These are phyloP conservation scores for Candida ficus DNA, from an alignment of 805 yeast genomes.

Conservation along the genomic window DNA sequence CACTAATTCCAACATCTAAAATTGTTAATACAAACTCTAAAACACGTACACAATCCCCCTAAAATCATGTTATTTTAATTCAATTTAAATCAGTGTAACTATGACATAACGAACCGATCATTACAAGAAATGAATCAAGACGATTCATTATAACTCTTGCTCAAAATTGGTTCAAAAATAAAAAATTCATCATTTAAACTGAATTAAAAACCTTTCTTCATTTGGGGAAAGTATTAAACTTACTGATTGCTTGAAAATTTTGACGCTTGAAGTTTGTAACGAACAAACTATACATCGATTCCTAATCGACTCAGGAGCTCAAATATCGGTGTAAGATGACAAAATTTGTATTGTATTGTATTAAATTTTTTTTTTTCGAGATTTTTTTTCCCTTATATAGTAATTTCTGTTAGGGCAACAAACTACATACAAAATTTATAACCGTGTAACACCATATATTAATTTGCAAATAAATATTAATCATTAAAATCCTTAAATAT, in stretches of 20 bases:
- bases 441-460: background rate
- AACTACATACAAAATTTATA: background rate
- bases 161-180: conserved; percentile 28
- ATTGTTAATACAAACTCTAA: too few species aligned
- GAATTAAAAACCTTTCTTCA: too few species aligned
- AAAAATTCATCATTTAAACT: conserved; percentile 20
- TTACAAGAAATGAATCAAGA: conserved; percentile 44
- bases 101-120: conserved; percentile 67
- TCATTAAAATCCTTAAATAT: conserved; percentile 17
- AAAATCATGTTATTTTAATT: too few species aligned
- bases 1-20: too few species aligned
- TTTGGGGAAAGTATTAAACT: background rate
- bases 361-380: too few species aligned
- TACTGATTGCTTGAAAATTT: background rate
- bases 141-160: conserved; percentile 18
- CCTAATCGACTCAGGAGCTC: too few species aligned
- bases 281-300: too few species aligned
- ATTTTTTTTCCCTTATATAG: too few species aligned
- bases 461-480: background rate
- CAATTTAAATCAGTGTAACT: conserved; percentile 67
- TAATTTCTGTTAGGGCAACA: too few species aligned
- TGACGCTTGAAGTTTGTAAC: background rate
- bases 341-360: too few species aligned
- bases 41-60: too few species aligned
- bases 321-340: too few species aligned